Base-by-base conservation (phyloP, 805 yeast genomes). In the Monosporozyma yasuniensis region DNA sequence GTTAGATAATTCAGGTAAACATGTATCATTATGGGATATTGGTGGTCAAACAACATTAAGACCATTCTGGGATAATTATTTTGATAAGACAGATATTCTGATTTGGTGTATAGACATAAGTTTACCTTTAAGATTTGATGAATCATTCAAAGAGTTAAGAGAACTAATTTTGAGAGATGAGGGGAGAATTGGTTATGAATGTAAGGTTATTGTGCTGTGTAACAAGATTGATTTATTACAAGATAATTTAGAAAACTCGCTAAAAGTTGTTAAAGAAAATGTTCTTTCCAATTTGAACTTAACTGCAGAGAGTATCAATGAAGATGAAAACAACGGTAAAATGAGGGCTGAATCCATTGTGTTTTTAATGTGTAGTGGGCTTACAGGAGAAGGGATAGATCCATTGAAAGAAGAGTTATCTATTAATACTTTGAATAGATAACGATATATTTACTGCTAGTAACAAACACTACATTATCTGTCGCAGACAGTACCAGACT, bases 1-100 rank as follows among this genome's bases (percentile, higher is more conserved):
- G 12, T 18, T 25, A n/a, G 28, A 25, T 16, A 14, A 28, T 5
- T 2, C n/a, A 22, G 44, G 34, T 14, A 74, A 66, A 56, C 73
- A 72, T 18, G 61, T 84, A 47, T 82, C 82, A 54, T 63, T 84
- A 28, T 84, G 95, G 98, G 96, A 87, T 61, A 81, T 90, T 11
- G 98, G 98, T 4, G 98, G 98, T 1, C 98, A 90, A 65, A 69
- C 75, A 43, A 77, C 91, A 1, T 71, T 90, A 41, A 70, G 98
- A 44, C 81, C 90, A 16, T 89, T 89, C 72, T 90, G 98, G 98
- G 81, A 86, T 58, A 91, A 90, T 67, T 90, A 91, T 65, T 90
- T 85, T 61, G 96, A 89, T 55, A 80, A 79, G 57, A 80, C 85
- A 0, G 90, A 90, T 57, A 78, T 80, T 5, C 70, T 90, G 16